phyloP scores from a whole-genome alignment of 1,284 basidiomycete genomes.

The Cutaneotrichosporon sp. region DNA sequence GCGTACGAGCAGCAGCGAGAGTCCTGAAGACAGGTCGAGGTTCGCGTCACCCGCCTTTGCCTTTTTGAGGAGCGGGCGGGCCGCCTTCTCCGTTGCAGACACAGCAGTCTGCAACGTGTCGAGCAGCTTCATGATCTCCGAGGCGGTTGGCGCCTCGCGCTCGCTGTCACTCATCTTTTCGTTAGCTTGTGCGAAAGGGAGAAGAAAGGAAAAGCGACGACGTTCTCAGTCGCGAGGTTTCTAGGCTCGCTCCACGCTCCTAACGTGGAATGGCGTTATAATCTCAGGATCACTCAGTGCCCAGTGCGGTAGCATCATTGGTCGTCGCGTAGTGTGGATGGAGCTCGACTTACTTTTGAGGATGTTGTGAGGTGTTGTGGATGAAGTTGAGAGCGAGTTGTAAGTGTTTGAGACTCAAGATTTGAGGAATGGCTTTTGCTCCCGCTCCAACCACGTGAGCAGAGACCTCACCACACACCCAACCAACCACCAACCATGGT shows the following conservation, averaged over 20 bases:
- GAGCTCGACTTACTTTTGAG: neutral
- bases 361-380: neutral
- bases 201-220: neutral
- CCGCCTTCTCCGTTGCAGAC: conserved; percentile 42
- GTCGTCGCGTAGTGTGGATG: neutral
- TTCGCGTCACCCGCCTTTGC: conserved; percentile 50
- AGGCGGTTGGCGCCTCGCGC: conserved; percentile 27
- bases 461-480: too few relatives aligned
- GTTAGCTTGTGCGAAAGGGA: neutral
- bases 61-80: conserved; percentile 46
- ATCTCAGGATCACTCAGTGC: conserved; percentile 51
- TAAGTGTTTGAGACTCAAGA: neutral
- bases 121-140: conserved; percentile 41
- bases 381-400: neutral
- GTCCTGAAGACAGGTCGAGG: conserved; percentile 71
- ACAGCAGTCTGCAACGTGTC: conserved; percentile 46
- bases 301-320: conserved; percentile 53
- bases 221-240: conserved; percentile 56
- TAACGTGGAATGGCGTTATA: conserved; percentile 50
- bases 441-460: neutral
- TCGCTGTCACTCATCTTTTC: conserved; percentile 30
- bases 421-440: neutral
- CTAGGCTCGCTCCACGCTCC: conserved; percentile 55
- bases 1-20: conserved; percentile 86
- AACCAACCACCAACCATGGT: neutral